Evolutionary conservation across 73 alveolate species (phyloP).

Genomic region (Effrenium voratum): DNA sequence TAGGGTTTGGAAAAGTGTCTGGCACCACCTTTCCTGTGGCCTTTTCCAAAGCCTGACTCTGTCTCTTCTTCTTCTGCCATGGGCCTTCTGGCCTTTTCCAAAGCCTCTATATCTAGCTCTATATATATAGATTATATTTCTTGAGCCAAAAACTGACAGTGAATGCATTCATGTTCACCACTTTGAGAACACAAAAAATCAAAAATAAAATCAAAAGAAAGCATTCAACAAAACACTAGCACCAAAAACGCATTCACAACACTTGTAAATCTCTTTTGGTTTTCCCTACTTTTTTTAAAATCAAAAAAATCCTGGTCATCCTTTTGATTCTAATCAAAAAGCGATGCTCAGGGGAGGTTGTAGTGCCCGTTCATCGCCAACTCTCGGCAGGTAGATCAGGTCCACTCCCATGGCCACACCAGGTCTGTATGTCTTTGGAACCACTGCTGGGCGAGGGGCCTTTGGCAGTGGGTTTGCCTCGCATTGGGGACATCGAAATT

Average conservation of each 20-base stretch:
- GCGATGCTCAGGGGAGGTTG: constrained; percentile 38
- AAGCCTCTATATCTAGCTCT: not conserved
- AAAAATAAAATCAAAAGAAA: not conserved
- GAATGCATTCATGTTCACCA: not conserved
- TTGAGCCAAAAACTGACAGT: not conserved
- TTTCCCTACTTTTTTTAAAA: not conserved
- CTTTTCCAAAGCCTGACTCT: not conserved
- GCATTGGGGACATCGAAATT: too few species aligned
- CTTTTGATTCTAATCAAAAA: not conserved
- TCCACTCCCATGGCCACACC: too few species aligned
- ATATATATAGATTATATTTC: not conserved
- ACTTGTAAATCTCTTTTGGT: not conserved
- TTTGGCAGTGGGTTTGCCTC: too few species aligned
- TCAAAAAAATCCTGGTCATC: too few species aligned
- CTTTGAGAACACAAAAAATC: too few species aligned
- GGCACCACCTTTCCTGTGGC: constrained; percentile 12
- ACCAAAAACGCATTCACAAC: not conserved
- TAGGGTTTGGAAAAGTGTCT: constrained; percentile 13
- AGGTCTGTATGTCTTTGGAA: too few species aligned
- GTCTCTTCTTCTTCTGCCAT: not conserved
- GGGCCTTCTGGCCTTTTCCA: not conserved
- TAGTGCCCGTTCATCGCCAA: too few species aligned
- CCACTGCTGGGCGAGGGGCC: too few species aligned
- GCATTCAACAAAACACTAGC: not conserved
- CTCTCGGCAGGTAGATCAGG: too few species aligned